phyloP scores from a whole-genome alignment of 192 early-diverging fungal genomes.

The Martensiomyces pterosporus region DNA sequence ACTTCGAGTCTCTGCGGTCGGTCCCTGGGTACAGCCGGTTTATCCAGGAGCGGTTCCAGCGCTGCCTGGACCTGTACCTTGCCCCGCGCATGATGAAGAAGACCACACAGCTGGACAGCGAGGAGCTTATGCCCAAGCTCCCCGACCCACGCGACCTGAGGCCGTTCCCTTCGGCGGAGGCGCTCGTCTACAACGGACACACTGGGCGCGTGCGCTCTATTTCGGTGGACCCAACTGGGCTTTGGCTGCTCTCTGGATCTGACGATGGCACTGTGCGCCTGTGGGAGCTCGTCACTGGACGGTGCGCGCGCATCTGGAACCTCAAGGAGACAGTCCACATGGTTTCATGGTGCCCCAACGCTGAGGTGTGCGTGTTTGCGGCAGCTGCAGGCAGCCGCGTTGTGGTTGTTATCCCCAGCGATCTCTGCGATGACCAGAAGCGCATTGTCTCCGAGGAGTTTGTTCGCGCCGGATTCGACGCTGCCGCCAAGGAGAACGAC shows the following conservation, averaged over 20 bases:
- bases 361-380: conserved; percentile 70
- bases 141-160: conserved; percentile 91
- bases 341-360: conserved; percentile 89
- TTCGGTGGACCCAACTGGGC: conserved; percentile 89
- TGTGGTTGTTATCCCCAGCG: conserved; percentile 50
- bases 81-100: conserved; percentile 88
- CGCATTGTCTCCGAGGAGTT: conserved; percentile 36
- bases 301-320: conserved; percentile 75
- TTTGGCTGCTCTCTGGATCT: conserved; percentile 83
- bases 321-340: conserved; percentile 64
- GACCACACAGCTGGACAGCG: conserved; percentile 81
- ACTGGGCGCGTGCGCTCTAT: conserved; percentile 73
- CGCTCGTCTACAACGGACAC: conserved; percentile 81
- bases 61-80: conserved; percentile 95
- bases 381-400: conserved; percentile 64
- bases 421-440: conserved; percentile 41
- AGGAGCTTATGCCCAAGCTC: conserved; percentile 91
- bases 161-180: conserved; percentile 83
- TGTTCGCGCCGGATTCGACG: conserved; percentile 33
- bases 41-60: conserved; percentile 91
- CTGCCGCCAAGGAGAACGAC: conserved; percentile 12
- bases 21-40: conserved; percentile 89
- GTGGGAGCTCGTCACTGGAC: conserved; percentile 90
- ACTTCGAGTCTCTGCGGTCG: conserved; percentile 66
- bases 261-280: conserved; percentile 86